Evolutionary conservation across 768 basidiomycete genomes (phyloP), one percentile per base, ranked within the genome.

Genomic region (Plicaturopsis crispa): DNA sequence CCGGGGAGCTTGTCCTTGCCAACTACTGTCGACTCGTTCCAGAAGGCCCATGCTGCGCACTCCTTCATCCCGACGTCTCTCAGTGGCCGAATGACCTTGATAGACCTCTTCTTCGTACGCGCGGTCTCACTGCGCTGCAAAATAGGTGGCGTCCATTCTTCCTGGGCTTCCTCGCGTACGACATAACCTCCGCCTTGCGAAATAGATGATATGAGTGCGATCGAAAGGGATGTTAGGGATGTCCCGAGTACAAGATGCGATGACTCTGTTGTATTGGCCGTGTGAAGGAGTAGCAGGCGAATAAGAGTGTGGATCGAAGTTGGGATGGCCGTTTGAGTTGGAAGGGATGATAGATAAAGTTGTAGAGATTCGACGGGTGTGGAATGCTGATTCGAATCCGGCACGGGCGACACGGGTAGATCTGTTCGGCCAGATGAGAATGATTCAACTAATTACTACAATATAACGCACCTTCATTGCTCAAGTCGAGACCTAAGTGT

Each of bases 211-310:
- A 89, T 81, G 16, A 89, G 60, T 16, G 75, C 73, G 22, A 89
- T 70, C 0, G 87, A 85, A 1, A 90, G 63, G 0, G 80, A 77
- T 2, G 88, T 89, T n/a, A 88, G 61, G 2, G 78, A 80, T 11
- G 85, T 82, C 44, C 88, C 88, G 10, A 89, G 69, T 11, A 89
- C 65, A 12, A 90, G 64, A 53, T 90, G 86, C 0, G 87, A 87
- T n/a, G 78, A 78, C 4, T 57, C 53, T 4, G 63, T 70, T 1
- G 69, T 65, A 18, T 61, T 58, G 4, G 87, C 78, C 0, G 81
- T 79, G 47, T 84, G 68, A 13, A 88, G 60, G 18, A 89, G 64
- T 10, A 91, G 64, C n/a, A 88, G 59, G 14, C 85, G 75, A 38
- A 68, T 68, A 11, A 90, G 62, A 13, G 62, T 72, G 32, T 72